These are phyloP conservation scores for Ciborinia camelliae DNA, from an alignment of 2,329 filamentous ascomycete species.

Conservation along the genomic window DNA sequence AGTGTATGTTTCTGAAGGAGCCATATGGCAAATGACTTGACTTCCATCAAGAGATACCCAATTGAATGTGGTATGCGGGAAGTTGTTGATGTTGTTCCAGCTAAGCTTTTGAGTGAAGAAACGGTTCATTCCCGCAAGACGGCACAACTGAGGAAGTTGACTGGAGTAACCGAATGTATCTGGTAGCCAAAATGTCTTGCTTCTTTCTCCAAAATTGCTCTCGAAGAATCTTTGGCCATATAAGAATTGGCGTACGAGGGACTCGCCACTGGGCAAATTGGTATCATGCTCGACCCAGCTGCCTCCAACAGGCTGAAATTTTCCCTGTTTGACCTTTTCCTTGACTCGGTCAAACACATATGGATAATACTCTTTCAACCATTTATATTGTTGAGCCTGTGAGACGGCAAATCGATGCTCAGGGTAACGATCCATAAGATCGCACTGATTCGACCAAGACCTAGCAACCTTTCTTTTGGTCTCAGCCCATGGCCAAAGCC, in stretches of 20 bases:
- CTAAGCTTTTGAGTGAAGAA: constrained; percentile 98
- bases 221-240: constrained; percentile 96
- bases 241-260: constrained; percentile 87
- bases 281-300: constrained; percentile 99
- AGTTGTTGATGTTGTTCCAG: constrained; percentile 99
- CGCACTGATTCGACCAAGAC: constrained; percentile 95
- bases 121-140: constrained; percentile 89
- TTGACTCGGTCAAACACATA: constrained; percentile 87
- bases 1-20: constrained; percentile 92
- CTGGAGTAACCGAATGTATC: constrained; percentile 98
- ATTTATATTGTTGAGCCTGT: constrained; percentile 97
- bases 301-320: constrained; percentile 91
- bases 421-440: constrained; percentile 90
- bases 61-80: constrained; percentile 97
- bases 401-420: constrained; percentile 91
- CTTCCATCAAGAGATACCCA: constrained; percentile 96
- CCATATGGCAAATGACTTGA: constrained; percentile 97
- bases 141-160: constrained; percentile 89
- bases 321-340: constrained; percentile 81
- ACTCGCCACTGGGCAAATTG: constrained; percentile 94
- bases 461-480: constrained; percentile 94
- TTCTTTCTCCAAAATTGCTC: constrained; percentile 83
- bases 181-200: constrained; percentile 92
- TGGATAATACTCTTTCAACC: constrained; percentile 88
- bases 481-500: constrained; percentile 98